A percentile compares a stretch with the other conserved stretches of the same genome.
Evolutionary conservation across 2,329 filamentous ascomycete genomes (phyloP).

Genomic region (Xylaria sp.): DNA sequence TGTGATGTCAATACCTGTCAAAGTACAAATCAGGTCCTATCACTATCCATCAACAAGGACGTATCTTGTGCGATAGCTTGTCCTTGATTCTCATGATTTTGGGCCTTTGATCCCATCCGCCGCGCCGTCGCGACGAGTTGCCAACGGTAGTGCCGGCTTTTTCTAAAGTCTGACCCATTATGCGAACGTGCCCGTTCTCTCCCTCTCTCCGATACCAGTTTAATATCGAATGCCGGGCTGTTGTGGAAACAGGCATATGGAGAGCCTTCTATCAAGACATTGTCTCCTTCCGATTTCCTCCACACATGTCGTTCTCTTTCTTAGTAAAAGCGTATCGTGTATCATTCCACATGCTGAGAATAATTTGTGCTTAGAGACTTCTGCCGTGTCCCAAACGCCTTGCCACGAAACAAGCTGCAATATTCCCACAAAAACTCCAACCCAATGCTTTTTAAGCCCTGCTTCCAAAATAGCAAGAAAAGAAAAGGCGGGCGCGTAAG

Average conservation of each 20-base stretch:
- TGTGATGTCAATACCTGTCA: slow-evolving; percentile 11
- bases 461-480: slow-evolving; percentile 38
- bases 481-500: slow-evolving; percentile 22
- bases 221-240: slow-evolving; percentile 39
- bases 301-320: slow-evolving; percentile 29
- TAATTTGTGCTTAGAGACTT: slow-evolving; percentile 42
- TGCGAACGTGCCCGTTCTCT: slow-evolving; percentile 34
- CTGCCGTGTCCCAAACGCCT: slow-evolving; percentile 47
- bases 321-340: slow-evolving; percentile 37
- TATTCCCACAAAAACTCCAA: slow-evolving; percentile 45
- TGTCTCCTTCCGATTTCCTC: slow-evolving; percentile 34
- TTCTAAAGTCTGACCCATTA: slow-evolving; percentile 35
- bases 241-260: slow-evolving; percentile 10
- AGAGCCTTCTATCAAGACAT: slow-evolving; percentile 38
- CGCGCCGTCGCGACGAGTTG: slow-evolving; percentile 11
- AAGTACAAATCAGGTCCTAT: slow-evolving; percentile 19
- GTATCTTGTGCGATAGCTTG: slow-evolving; percentile 16
- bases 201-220: slow-evolving; percentile 29
- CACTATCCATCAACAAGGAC: slow-evolving; percentile 17
- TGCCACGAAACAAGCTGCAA: slow-evolving; percentile 44
- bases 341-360: slow-evolving; percentile 42
- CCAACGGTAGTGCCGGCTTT: slow-evolving; percentile 14
- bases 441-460: slow-evolving; percentile 46
- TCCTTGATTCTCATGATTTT: slow-evolving; percentile 18
- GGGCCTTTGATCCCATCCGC: slow-evolving; percentile 16